Percentiles rank a stretch among this genome's conserved stretches.
Conservation (phyloP, 208 protist species). For the Leishmania amazonensis region DNA sequence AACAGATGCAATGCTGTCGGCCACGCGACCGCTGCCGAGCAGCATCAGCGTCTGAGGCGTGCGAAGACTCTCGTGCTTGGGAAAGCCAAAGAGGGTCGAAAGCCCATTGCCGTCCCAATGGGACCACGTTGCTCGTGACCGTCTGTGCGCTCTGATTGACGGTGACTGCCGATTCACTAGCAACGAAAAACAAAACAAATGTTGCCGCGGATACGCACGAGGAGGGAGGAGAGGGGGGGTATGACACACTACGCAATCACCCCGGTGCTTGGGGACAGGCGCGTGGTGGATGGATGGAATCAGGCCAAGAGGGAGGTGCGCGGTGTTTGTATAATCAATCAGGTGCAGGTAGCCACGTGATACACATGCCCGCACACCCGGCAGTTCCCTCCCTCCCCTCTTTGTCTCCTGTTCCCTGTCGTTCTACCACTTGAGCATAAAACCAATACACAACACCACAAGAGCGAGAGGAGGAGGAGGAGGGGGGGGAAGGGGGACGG, state of each 20-base stretch:
- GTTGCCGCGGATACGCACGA: background rate
- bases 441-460: background rate
- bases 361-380: background rate
- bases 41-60: background rate
- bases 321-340: background rate
- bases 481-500: no score
- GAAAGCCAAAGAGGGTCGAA: background rate
- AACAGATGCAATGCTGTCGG: background rate
- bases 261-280: background rate
- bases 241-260: background rate
- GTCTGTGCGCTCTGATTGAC: background rate
- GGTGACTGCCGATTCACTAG: background rate
- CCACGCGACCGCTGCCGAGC: background rate
- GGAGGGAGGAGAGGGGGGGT: background rate
- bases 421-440: background rate
- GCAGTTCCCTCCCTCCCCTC: background rate
- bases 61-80: background rate
- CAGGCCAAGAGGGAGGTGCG: background rate
- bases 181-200: background rate
- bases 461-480: background rate
- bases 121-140: background rate
- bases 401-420: background rate
- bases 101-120: background rate
- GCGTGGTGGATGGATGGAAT: background rate
- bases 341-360: background rate